Base-by-base conservation (phyloP, 2,329 filamentous ascomycete species). In the Xylaria sp. region DNA sequence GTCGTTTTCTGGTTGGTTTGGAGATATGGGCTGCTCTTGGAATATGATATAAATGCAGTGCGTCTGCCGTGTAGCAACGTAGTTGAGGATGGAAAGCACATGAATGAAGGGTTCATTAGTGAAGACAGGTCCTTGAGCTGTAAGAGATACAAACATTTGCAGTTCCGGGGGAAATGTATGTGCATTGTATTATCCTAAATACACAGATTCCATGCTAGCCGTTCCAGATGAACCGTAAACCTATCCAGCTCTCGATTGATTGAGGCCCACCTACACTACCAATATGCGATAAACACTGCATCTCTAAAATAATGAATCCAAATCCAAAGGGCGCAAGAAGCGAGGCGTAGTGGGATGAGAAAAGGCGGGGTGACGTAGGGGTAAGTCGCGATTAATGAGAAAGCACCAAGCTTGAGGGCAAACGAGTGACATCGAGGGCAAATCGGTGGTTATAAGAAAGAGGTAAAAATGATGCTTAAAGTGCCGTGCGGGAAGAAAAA, bases 401-500 rank as follows among this genome's bases (percentile, higher is more conserved):
- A 36, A 22, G 55, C 47, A 29, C 33, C 4, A 25, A 42, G 44
- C 45, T 44, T 29, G 22, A 25, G 17, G 50, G 27, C n/a, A n/a
- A 27, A 33, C 36, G 56, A 45, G 45, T 50, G 44, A 45, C 42
- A 47, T 50, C 27, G 64, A 65, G 54, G 50, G 27, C 15, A 62
- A 63, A 49, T 49, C 49, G 27, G 39, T 42, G 29, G 42, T 31
- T 49, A 64, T 54, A 42, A 10, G 15, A 49, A 17, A 61, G 45
- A 38, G 51, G 55, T 31, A 25, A 38, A 57, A 65, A 42, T 55
- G 56, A 64, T 51, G 50, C 56, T 25, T n/a, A n/a, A 65, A 51
- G 56, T 65, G 55, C 20, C 45, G 63, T 56, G 51, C n/a, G 25
- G 36, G 44, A 27, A 17, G 6, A 51, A 25, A 38, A 68, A 71